Evolutionary conservation across 164 flowering plant species (phyloP), one percentile per base, ranked within the genome.

Genomic region (Vitis cinerea): DNA sequence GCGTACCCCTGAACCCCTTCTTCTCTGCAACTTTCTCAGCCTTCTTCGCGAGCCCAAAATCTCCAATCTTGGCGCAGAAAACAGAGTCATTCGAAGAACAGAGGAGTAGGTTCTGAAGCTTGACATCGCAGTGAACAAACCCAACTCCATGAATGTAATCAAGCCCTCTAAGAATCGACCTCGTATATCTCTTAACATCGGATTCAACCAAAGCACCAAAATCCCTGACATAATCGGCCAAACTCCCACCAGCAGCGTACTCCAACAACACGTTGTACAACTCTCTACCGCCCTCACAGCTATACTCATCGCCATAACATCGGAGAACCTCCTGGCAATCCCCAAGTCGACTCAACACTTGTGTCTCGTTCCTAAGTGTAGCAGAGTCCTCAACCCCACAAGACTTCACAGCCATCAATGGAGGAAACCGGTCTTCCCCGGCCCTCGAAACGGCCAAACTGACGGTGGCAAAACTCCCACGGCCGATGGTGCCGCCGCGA

Each of bases 51-150:
- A 89, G 67, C 49, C 98, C 97, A 60, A 95, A 93, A 74, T 94
- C 98, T 1, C 87, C 91, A 31, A 94, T 84, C 74, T 88, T 94
- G 0, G 44, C 44, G 44, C 44, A 4, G 44, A 37, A 37, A 37
- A 80, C 78, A 15, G 30, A 71, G 2, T 64, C 70, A 14, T 75
- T 56, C 75, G 69, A 65, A 63, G 56, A 75, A 52, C 75, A 84
- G 64, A 72, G 52, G 12, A 88, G 78, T n/a, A 94, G 69, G 70
- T 94, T 94, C 47, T 84, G 83, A 11, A 77, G 83, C 83, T 94
- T 94, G 10, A 94, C 61, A 29, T 94, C 98, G 67, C 93, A 84
- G 75, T 94, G 97, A 63, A 87, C 94, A 54, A 79, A 89, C 3
- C 93, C 93, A 1, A 66, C 80, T 4, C 66, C 76, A 68, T 92